Evolutionary conservation across 1,139 yeast genomes (phyloP).

Genomic region (Kazachstania sp.): DNA sequence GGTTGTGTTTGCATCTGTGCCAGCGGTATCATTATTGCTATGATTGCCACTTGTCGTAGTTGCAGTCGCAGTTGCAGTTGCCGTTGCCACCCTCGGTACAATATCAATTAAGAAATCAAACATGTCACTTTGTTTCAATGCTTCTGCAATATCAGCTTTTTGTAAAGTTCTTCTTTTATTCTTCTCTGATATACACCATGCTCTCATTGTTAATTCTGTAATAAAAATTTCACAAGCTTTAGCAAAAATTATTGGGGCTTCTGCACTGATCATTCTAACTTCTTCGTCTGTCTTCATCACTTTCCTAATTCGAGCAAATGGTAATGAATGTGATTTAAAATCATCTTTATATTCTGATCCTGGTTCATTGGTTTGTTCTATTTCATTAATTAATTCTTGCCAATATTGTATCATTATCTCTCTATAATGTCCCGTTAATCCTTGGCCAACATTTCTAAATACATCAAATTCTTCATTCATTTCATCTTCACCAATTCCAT

Average conservation of each 20-base stretch:
- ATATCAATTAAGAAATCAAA: constrained; percentile 93
- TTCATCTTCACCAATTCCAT: constrained; percentile 13
- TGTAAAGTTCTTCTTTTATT: constrained; percentile 90
- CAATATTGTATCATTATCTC: constrained; percentile 92
- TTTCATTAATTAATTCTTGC: constrained; percentile 89
- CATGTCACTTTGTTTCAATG: constrained; percentile 90
- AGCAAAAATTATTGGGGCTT: constrained; percentile 93
- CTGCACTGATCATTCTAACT: constrained; percentile 95
- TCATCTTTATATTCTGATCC: constrained; percentile 37
- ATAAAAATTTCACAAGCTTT: constrained; percentile 96
- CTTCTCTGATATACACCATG: constrained; percentile 98
- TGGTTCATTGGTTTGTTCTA: constrained; percentile 43
- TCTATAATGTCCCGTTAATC: constrained; percentile 71
- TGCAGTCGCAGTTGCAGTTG: too few species aligned
- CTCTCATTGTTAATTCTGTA: constrained; percentile 94
- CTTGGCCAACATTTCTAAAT: constrained; percentile 90
- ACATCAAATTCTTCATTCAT: constrained; percentile 49
- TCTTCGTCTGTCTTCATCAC: constrained; percentile 98
- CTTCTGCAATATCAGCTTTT: constrained; percentile 90
- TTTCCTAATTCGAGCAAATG: constrained; percentile 81
- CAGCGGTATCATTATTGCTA: too few species aligned
- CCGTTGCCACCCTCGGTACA: constrained; percentile 54
- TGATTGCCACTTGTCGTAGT: too few species aligned
- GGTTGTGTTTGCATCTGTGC: too few species aligned
- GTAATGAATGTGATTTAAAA: constrained; percentile 88